phyloP scores from a whole-genome alignment of 768 basidiomycete species.

The Gyrodon lividus region DNA sequence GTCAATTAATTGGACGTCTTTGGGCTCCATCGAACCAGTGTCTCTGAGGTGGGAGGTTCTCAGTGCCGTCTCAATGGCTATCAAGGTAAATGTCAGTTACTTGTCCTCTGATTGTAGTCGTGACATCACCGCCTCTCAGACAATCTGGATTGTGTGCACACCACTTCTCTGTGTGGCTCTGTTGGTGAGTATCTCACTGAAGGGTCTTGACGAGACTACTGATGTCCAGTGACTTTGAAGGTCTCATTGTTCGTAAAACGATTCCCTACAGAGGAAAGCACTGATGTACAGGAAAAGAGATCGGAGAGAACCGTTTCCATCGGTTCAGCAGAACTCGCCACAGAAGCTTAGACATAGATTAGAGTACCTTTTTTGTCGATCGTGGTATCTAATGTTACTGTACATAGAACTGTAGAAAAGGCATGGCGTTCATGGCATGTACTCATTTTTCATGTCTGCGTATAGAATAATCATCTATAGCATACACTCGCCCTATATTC shows the following conservation, averaged over 20 bases:
- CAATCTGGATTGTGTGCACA: slow-evolving; percentile 71
- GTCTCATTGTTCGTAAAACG: slow-evolving; percentile 30
- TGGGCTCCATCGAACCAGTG: slow-evolving; percentile 46
- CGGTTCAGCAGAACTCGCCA: slow-evolving; percentile 3
- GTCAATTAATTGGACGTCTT: slow-evolving; percentile 54
- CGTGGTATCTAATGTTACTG: slow-evolving; percentile 17
- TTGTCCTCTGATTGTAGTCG: not conserved
- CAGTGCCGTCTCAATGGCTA: slow-evolving; percentile 55
- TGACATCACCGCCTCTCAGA: slow-evolving; percentile 38
- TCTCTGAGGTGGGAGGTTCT: slow-evolving; percentile 47
- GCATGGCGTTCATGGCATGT: not conserved
- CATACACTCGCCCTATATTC: not conserved
- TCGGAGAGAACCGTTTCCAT: slow-evolving; percentile 5
- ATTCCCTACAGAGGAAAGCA: slow-evolving; percentile 21
- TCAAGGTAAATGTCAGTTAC: slow-evolving; percentile 47
- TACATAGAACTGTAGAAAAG: slow-evolving; percentile 15
- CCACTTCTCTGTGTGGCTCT: slow-evolving; percentile 67
- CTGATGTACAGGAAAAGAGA: slow-evolving; percentile 20
- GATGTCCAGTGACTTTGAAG: slow-evolving; percentile 15
- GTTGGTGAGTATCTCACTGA: slow-evolving; percentile 42
- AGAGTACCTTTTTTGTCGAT: not conserved
- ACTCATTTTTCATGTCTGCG: not conserved
- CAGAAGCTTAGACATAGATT: slow-evolving; percentile 17
- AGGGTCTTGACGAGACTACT: slow-evolving; percentile 2
- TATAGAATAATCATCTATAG: not conserved